Evolutionary conservation across 305 asterid species (phyloP), one percentile per base, ranked within the genome.

Genomic region (Fraxinus angustifolia): DNA sequence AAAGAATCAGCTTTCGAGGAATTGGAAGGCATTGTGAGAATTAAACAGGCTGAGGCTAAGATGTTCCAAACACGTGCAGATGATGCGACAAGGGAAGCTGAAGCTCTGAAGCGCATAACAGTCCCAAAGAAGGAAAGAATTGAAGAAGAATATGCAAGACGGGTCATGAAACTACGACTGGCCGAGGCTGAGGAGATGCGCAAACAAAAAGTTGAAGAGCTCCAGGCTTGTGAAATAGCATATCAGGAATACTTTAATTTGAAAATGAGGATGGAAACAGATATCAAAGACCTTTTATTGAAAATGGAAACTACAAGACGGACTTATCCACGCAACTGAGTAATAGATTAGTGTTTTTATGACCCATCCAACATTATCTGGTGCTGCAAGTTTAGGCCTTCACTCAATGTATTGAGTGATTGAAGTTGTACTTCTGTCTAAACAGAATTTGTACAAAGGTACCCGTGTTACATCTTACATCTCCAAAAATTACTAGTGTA

Each of bases 191-290:
- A 92, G 84, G 98, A 93, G 83, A 90, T 93, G 92, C 87, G 92
- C 30, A 93, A 87, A 83, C 97, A 93, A 76, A 95, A 95, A 87
- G 48, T 92, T 82, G 97, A 95, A 78, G 98, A 92, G 90, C 90
- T 92, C 26, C 95, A 90, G 82, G 82, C 88, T 56, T 87, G 88
- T 34, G 98, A 95, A 82, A 86, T 90, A 84, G 89, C 90, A 2
- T 88, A 91, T 79, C 93, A 91, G 78, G 98, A 94, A 34, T 95
- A 95, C 83, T 91, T 87, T 84, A 87, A 76, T 53, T 91, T 91
- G 97, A 95, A 94, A 79, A 90, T 89, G 91, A 91, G 98, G 85
- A 92, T 95, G 99, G 99, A 95, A 85, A 81, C 90, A 4, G 96
- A 95, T 26, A 94, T 95, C 80, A 96, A 93, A 84, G 98, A 94